A percentile compares a stretch with the other conserved stretches of the same genome.
These are phyloP conservation scores for Tuber indicum DNA, from an alignment of 495 filamentous ascomycete genomes.

Conservation along the genomic window DNA sequence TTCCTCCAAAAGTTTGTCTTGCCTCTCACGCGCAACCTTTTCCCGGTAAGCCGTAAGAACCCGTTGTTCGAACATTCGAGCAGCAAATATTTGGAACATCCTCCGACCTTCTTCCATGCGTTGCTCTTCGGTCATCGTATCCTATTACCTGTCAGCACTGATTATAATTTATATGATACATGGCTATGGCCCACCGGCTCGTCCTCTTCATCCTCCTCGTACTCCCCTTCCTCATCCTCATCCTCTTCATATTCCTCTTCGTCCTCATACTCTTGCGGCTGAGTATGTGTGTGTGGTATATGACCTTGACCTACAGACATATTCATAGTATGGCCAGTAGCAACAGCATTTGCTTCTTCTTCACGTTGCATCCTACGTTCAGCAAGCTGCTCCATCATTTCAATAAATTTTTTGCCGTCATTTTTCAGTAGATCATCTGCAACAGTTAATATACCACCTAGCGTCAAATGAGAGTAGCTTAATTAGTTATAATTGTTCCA, in stretches of 20 bases:
- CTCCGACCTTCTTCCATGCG: constrained; percentile 96
- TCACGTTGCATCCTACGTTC: constrained; percentile 96
- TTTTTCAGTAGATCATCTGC: constrained; percentile 98
- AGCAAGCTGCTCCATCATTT: constrained; percentile 99
- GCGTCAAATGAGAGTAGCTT: neutral
- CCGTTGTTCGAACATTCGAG: constrained; percentile 97
- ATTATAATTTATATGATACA: constrained; percentile 43
- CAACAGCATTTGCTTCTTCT: constrained; percentile 68
- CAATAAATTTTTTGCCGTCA: constrained; percentile 98
- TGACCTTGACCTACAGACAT: constrained; percentile 43
- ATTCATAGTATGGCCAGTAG: constrained; percentile 42
- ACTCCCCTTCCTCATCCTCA: constrained; percentile 83
- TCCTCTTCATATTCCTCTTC: constrained; percentile 65
- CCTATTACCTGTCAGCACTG: constrained; percentile 53
- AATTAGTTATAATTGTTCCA: neutral
- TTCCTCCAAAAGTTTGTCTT: constrained; percentile 85
- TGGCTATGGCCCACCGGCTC: constrained; percentile 30
- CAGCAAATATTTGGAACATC: constrained; percentile 99
- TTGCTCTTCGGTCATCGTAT: constrained; percentile 94
- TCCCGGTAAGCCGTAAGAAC: constrained; percentile 96
- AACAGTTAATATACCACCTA: constrained; percentile 96
- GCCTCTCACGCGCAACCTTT: constrained; percentile 87
- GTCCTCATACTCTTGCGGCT: constrained; percentile 62
- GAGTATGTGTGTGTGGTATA: constrained; percentile 46
- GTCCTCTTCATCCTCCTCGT: constrained; percentile 89